Percentiles rank a stretch among this genome's conserved stretches.
Evolutionary conservation across 352 stramenopile species (phyloP).

Genomic region (Globisporangium barbulae): DNA sequence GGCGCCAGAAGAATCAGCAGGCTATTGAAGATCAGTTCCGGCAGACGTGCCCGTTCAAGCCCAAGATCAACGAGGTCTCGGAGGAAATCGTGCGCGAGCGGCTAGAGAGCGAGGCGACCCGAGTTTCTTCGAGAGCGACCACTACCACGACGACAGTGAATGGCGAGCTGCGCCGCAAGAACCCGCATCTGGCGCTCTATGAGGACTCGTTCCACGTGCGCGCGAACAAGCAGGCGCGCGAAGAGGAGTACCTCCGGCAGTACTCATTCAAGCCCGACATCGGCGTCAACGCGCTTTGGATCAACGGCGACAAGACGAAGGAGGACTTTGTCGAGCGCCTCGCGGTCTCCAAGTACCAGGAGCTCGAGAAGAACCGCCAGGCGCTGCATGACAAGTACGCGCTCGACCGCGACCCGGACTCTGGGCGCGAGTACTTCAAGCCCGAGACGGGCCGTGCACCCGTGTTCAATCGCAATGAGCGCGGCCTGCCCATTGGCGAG

Average conservation of each 20-base stretch:
- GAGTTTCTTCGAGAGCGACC: constrained; percentile 3
- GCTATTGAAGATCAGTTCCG: constrained; percentile 65
- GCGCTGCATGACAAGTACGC: constrained; percentile 67
- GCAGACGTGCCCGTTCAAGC: constrained; percentile 62
- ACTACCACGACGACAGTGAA: constrained; percentile 13
- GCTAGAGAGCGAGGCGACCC: constrained; percentile 35
- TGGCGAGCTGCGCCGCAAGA: constrained; percentile 32
- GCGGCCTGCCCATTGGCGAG: constrained; percentile 64
- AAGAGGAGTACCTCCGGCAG: constrained; percentile 56
- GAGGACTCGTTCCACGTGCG: constrained; percentile 59
- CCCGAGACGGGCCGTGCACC: constrained; percentile 60
- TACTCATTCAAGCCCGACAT: constrained; percentile 82
- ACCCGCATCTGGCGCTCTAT: constrained; percentile 66
- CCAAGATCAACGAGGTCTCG: constrained; percentile 69
- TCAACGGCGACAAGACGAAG: constrained; percentile 27
- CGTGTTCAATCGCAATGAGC: constrained; percentile 69
- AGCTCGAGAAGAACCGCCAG: constrained; percentile 52
- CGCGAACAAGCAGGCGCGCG: constrained; percentile 36
- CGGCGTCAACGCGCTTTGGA: constrained; percentile 68
- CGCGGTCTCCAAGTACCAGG: constrained; percentile 63
- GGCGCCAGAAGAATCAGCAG: constrained; percentile 49
- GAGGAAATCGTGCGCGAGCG: constrained; percentile 76
- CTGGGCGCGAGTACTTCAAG: constrained; percentile 64
- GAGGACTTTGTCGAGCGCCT: constrained; percentile 67
- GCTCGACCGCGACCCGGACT: constrained; percentile 49